Evolutionary conservation across 2,329 filamentous ascomycete species (phyloP), one percentile per base, ranked within the genome.

Genomic region (Colletotrichum paranaense): DNA sequence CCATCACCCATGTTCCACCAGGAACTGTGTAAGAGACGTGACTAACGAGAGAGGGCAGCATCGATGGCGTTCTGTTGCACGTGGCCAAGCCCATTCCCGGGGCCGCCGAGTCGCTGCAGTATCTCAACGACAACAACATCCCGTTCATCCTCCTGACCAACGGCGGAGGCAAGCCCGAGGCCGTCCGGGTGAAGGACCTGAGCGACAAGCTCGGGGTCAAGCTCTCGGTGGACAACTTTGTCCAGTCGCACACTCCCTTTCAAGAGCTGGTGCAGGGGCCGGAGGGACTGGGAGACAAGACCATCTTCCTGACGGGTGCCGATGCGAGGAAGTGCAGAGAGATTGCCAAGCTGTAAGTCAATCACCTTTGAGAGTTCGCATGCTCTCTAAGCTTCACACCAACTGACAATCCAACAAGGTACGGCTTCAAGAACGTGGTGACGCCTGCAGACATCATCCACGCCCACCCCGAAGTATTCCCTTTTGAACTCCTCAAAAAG

Each of bases 61-160:
- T 99, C 80, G 97, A 99, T 82, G 97, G 97, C 68, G 97, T 99
- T n/a, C 90, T 99, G 24, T 88, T 98, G 38, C 94, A 95, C 79
- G 93, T 93, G 73, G 91, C 93, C 4, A 90, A 92, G 75, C 92
- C 94, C 3, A 92, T 98, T 59, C 93, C 94, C 1, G 93, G 94
- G 38, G 96, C 97, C 1, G 86, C 90, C 1, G 88, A 94, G 78
- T 89, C 95, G 16, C 88, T 99, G 24, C 85, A 87, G 35, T 92
- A 91, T 78, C 91, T 98, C 24, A 91, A 95, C 77, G 84, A 88
- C 59, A 88, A 95, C 79, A 87, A 90, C 59, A 94, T 98, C 58
- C 95, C 95, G 14, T 98, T 97, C 84, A 96, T 99, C 78, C 90
- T 99, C 42, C 88, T 99, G 75, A 99, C 97, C 72, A 99, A 99